Percentiles rank a stretch among this genome's conserved stretches.
These are phyloP conservation scores for Flaveria robusta DNA, from an alignment of 129 eudicot genomes.

Conservation along the genomic window DNA sequence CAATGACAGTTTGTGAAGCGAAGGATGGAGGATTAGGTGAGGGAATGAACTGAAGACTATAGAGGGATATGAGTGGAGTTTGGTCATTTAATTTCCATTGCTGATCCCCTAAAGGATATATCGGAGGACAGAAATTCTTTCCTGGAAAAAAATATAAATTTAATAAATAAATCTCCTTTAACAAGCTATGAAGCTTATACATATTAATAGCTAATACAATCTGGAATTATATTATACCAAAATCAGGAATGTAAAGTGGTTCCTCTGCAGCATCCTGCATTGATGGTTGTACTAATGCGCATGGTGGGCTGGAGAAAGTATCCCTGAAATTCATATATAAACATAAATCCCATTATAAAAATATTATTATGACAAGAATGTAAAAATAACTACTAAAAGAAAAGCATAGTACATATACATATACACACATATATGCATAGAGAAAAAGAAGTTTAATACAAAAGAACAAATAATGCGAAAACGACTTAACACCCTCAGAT, in stretches of 20 bases:
- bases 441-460: not conserved
- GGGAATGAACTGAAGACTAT: slow-evolving; percentile 77
- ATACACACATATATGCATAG: not conserved
- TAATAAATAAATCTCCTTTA: slow-evolving; percentile 14
- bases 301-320: slow-evolving; percentile 91
- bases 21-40: slow-evolving; percentile 77
- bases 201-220: slow-evolving; percentile 19
- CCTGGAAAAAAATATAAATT: slow-evolving; percentile 52
- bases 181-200: slow-evolving; percentile 10
- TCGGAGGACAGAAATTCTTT: slow-evolving; percentile 80
- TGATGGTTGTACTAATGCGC: slow-evolving; percentile 86
- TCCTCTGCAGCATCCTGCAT: slow-evolving; percentile 56
- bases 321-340: slow-evolving; percentile 63
- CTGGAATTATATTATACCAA: slow-evolving; percentile 52
- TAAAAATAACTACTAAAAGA: slow-evolving; percentile 12
- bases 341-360: slow-evolving; percentile 20
- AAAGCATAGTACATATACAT: slow-evolving; percentile 12
- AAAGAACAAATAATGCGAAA: not conserved
- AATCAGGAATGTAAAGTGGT: slow-evolving; percentile 64
- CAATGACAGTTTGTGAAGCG: slow-evolving; percentile 77
- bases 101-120: slow-evolving; percentile 83
- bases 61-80: slow-evolving; percentile 67
- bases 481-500: not conserved
- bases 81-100: slow-evolving; percentile 55
- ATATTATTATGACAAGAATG: slow-evolving; percentile 9